These are phyloP conservation scores for Arthrobotrys megalospora DNA, from an alignment of 2,329 filamentous ascomycete genomes.

Conservation along the genomic window DNA sequence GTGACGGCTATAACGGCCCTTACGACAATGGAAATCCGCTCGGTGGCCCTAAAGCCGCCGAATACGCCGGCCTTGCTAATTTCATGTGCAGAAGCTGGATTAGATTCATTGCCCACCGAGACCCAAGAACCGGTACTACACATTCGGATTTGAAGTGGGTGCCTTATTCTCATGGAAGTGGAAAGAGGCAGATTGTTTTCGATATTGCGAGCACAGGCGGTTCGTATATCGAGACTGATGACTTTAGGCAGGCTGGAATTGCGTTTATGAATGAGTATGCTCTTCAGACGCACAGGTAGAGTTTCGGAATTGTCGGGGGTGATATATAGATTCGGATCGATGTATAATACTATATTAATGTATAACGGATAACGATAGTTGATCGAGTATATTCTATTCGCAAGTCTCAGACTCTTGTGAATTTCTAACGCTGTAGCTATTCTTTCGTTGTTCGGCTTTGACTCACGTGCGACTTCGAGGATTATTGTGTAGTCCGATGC, in stretches of 20 bases:
- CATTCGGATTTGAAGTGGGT: conserved; percentile 64
- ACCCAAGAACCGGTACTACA: conserved; percentile 19
- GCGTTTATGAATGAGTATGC: conserved; percentile 65
- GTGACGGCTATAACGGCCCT: conserved; percentile 60
- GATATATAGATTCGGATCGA: neutral
- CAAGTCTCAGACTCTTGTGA: no score
- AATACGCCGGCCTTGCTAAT: conserved; percentile 37
- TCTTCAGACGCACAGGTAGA: conserved; percentile 42
- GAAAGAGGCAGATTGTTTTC: conserved; percentile 66
- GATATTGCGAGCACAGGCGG: conserved; percentile 65
- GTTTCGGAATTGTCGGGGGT: neutral
- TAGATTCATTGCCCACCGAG: conserved; percentile 22
- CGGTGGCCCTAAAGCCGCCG: conserved; percentile 63
- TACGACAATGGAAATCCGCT: conserved; percentile 42
- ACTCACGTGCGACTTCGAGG: no score
- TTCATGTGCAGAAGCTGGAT: conserved; percentile 55
- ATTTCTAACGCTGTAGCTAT: no score
- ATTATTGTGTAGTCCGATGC: no score
- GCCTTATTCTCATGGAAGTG: conserved; percentile 63
- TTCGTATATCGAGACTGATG: conserved; percentile 66
- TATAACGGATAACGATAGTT: conserved; percentile 1
- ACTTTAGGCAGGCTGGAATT: conserved; percentile 65
- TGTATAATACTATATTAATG: conserved; percentile 15
- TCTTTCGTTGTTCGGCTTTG: no score
- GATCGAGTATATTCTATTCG: neutral